Percentiles rank a stretch among this genome's conserved stretches.
phyloP scores from a whole-genome alignment of 2,329 filamentous ascomycete species.

The Aspergillus ruber region DNA sequence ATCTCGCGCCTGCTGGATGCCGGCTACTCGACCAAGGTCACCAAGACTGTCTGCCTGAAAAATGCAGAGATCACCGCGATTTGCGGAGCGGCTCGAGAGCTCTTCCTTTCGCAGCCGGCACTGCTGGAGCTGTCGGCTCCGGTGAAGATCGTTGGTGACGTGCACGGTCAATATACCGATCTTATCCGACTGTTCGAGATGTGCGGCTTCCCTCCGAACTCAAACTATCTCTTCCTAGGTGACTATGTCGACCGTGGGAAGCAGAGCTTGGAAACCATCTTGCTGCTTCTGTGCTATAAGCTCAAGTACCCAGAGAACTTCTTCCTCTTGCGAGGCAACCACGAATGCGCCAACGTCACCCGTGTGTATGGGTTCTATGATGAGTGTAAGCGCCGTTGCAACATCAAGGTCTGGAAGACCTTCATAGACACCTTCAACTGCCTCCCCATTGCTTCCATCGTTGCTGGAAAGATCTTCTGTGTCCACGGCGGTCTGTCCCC shows the following conservation, averaged over 20 bases:
- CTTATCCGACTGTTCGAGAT: conserved; percentile 96
- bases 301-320: conserved; percentile 97
- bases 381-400: conserved; percentile 92
- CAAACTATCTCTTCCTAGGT: conserved; percentile 90
- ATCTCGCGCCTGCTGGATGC: conserved; percentile 91
- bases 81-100: conserved; percentile 79
- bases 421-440: conserved; percentile 97
- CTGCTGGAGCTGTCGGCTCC: conserved; percentile 86
- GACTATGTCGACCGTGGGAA: conserved; percentile 97
- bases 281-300: conserved; percentile 91
- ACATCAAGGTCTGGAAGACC: conserved; percentile 97
- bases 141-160: conserved; percentile 95
- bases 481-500: conserved; percentile 93
- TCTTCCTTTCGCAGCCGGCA: conserved; percentile 85
- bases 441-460: conserved; percentile 90
- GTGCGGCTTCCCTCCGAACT: conserved; percentile 88
- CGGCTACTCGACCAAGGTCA: conserved; percentile 92
- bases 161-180: conserved; percentile 95
- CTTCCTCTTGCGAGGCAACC: conserved; percentile 87
- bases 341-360: conserved; percentile 94
- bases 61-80: conserved; percentile 96
- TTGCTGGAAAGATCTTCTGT: conserved; percentile 95
- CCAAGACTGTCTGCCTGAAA: conserved; percentile 93
- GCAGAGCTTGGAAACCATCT: conserved; percentile 89
- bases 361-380: conserved; percentile 97